A percentile compares a stretch with the other conserved stretches of the same genome.
phyloP scores from a whole-genome alignment of 2,329 filamentous ascomycete species.

The Volutella citrinella region DNA sequence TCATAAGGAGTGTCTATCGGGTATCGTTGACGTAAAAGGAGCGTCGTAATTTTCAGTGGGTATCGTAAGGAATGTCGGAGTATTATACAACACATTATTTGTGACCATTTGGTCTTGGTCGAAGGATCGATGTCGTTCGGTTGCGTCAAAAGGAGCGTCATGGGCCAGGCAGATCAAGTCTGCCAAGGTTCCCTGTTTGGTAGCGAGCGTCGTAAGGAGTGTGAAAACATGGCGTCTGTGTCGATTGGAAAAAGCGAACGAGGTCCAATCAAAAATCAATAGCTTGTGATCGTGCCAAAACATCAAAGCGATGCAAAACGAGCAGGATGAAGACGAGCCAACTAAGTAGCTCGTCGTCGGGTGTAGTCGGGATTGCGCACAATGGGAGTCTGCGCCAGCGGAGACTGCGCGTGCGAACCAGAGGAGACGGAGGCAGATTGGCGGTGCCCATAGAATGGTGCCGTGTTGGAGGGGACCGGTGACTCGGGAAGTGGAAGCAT shows the following conservation, averaged over 20 bases:
- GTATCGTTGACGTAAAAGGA: slow-evolving; percentile 34
- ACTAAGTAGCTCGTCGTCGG: slow-evolving; percentile 33
- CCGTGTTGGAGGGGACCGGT: slow-evolving; percentile 33
- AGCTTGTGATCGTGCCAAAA: too few species aligned
- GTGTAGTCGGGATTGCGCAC: slow-evolving; percentile 31
- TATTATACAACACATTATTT: slow-evolving; percentile 30
- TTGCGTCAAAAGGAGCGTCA: slow-evolving; percentile 28
- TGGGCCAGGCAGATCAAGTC: slow-evolving; percentile 1
- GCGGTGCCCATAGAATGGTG: slow-evolving; percentile 36
- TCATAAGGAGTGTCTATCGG: slow-evolving; percentile 36
- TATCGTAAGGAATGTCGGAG: slow-evolving; percentile 33
- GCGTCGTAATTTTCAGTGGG: slow-evolving; percentile 18
- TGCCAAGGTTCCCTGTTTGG: slow-evolving; percentile 11
- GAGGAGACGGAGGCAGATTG: slow-evolving; percentile 34
- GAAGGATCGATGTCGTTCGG: slow-evolving; percentile 11
- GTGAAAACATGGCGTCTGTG: slow-evolving; percentile 35
- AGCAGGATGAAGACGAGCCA: slow-evolving; percentile 20
- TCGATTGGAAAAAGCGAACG: slow-evolving; percentile 24
- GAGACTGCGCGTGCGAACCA: slow-evolving; percentile 33
- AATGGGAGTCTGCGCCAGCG: slow-evolving; percentile 31
- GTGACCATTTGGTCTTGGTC: slow-evolving; percentile 3
- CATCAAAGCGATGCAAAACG: slow-evolving; percentile 12
- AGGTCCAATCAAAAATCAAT: slow-evolving; percentile 15
- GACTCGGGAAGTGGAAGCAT: slow-evolving; percentile 47
- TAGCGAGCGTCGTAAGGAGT: slow-evolving; percentile 37